Evolutionary conservation across 352 stramenopile genomes (phyloP).

Genomic region (Globisporangium mamillatum): DNA sequence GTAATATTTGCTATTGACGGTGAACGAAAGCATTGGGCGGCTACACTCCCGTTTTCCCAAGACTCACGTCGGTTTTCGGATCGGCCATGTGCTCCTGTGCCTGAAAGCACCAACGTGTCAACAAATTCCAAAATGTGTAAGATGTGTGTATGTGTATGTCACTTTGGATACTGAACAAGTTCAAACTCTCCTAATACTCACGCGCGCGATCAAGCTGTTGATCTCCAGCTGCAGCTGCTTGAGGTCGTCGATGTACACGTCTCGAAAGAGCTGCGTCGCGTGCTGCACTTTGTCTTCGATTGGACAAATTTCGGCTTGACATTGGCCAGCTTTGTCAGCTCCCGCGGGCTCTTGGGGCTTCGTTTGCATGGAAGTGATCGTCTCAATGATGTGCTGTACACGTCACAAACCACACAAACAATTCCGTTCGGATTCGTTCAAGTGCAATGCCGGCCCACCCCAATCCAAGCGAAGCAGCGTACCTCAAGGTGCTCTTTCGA

Average conservation of each 20-base stretch:
- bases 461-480: neutral
- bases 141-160: neutral
- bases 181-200: neutral
- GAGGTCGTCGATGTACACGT: neutral
- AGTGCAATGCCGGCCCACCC: no score
- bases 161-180: neutral
- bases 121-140: neutral
- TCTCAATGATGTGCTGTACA: neutral
- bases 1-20: neutral
- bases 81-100: neutral
- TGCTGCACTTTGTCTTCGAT: neutral
- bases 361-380: neutral
- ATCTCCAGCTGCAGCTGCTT: slow-evolving; percentile 2
- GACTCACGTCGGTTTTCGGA: neutral
- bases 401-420: no score
- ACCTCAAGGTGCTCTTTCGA: neutral
- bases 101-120: neutral
- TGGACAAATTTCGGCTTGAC: neutral
- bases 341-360: neutral
- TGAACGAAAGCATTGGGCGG: neutral
- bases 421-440: no score
- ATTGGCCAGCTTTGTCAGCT: neutral
- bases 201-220: neutral
- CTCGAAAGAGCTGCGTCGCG: neutral
- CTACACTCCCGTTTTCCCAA: neutral